Conservation (phyloP, 2,329 filamentous ascomycete species). For the Raffaelea ambrosiae region DNA sequence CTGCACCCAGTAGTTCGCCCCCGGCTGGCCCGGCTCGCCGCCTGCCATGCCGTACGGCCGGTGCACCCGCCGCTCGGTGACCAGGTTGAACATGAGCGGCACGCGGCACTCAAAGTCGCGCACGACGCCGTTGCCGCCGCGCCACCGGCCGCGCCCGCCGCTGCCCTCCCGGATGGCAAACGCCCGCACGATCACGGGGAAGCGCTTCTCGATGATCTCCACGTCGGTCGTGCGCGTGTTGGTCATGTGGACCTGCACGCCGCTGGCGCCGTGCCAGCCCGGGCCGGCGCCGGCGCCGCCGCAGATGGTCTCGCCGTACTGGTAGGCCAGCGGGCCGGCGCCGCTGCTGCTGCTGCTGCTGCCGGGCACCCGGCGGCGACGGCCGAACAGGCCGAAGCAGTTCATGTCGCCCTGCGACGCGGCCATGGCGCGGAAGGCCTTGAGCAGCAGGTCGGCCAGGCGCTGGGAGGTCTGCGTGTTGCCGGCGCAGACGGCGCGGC, state of each 20-base stretch:
- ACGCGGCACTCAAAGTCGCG: conserved; percentile 75
- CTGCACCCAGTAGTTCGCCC: conserved; percentile 79
- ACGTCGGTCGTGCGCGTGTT: conserved; percentile 77
- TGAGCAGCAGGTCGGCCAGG: conserved; percentile 75
- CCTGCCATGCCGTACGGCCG: conserved; percentile 76
- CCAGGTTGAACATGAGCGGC: conserved; percentile 67
- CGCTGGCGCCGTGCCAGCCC: conserved; percentile 62
- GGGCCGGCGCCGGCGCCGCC: conserved; percentile 68
- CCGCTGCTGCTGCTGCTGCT: too few relatives aligned
- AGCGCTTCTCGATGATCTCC: conserved; percentile 68
- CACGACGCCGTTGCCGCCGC: conserved; percentile 65
- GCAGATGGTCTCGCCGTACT: conserved; percentile 76
- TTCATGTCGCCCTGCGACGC: conserved; percentile 74
- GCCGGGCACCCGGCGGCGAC: not conserved
- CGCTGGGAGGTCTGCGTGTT: conserved; percentile 74
- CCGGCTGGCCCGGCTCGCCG: conserved; percentile 68
- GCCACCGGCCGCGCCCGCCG: conserved; percentile 55
- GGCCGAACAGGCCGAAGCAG: conserved; percentile 73
- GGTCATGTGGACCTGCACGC: conserved; percentile 79
- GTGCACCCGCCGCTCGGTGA: conserved; percentile 68
- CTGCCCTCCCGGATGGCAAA: conserved; percentile 57
- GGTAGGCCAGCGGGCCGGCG: not conserved
- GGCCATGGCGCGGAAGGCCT: conserved; percentile 69
- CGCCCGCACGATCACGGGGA: conserved; percentile 62
- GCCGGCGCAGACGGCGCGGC: conserved; percentile 71